These are phyloP conservation scores for Straminergon stramineum DNA, from an alignment of 225 moss, liverwort and hornwort genomes.

Conservation along the genomic window DNA sequence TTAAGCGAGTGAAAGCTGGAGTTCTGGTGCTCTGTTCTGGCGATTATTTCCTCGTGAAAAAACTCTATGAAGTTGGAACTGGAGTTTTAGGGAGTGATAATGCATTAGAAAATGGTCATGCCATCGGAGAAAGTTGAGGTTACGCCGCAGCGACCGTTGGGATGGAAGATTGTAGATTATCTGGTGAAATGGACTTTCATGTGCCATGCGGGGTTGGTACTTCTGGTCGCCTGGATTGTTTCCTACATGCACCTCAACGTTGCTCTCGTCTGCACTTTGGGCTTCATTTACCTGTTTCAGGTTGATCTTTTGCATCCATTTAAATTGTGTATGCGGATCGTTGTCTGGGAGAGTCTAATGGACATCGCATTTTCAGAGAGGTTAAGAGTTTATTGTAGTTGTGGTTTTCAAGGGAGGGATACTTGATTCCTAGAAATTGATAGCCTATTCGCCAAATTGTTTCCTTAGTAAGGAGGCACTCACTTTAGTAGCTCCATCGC, in stretches of 20 bases:
- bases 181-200: conserved; percentile 55
- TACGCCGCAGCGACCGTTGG: conserved; percentile 3
- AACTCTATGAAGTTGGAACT: not conserved
- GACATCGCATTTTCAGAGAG: not conserved
- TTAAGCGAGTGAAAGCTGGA: not conserved
- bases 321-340: not conserved
- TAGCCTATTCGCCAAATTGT: not conserved
- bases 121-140: not conserved
- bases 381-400: not conserved
- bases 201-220: conserved; percentile 64
- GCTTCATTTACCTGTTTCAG: conserved; percentile 63
- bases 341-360: not conserved
- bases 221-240: conserved; percentile 49
- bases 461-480: not conserved
- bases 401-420: not conserved
- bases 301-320: conserved; percentile 11
- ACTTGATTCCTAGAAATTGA: not conserved
- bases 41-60: not conserved
- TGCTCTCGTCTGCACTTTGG: conserved; percentile 48
- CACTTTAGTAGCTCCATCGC: not conserved
- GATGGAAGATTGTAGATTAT: conserved; percentile 7
- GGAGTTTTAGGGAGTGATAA: not conserved
- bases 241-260: conserved; percentile 35
- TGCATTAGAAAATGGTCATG: conserved; percentile 17
- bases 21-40: not conserved